phyloP scores from a whole-genome alignment of 2,329 filamentous ascomycete species.

The Proliferodiscus dingleyae region DNA sequence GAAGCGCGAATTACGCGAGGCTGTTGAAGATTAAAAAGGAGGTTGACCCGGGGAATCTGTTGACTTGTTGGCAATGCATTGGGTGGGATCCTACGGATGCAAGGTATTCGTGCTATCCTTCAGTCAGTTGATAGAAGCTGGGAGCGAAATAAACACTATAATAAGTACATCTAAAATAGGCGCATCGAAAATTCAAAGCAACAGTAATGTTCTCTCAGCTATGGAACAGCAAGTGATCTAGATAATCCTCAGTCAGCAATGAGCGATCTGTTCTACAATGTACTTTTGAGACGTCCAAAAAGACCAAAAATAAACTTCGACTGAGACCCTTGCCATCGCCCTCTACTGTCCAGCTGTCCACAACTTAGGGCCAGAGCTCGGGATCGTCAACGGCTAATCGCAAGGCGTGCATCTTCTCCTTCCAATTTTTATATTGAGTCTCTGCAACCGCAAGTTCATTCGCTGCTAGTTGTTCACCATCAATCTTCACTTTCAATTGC shows the following conservation, averaged over 20 bases:
- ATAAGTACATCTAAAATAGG: neutral
- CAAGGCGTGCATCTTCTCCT: neutral
- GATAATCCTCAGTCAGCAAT: too few species aligned
- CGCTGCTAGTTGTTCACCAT: neutral
- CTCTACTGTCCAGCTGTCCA: too few species aligned
- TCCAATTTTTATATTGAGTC: neutral
- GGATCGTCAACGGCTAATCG: neutral
- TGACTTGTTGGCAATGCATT: constrained; percentile 5
- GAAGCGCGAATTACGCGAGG: constrained; percentile 5
- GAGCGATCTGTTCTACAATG: too few species aligned
- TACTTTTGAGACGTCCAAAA: too few species aligned
- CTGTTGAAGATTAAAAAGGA: constrained; percentile 10
- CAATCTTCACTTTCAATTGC: neutral
- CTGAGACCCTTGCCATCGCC: too few species aligned
- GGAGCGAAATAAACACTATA: neutral
- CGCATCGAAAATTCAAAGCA: too few species aligned
- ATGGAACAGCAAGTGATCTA: too few species aligned
- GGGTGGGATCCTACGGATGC: constrained; percentile 2
- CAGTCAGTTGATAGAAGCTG: neutral
- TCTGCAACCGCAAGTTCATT: neutral
- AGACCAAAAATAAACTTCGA: too few species aligned
- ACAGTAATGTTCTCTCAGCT: too few species aligned
- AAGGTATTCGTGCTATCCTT: neutral
- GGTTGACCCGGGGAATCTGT: constrained; percentile 6
- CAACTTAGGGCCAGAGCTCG: too few species aligned